Percentiles rank a stretch among this genome's conserved stretches.
Evolutionary conservation across 1,284 basidiomycete species (phyloP).

Genomic region (Tylopilus sp.): DNA sequence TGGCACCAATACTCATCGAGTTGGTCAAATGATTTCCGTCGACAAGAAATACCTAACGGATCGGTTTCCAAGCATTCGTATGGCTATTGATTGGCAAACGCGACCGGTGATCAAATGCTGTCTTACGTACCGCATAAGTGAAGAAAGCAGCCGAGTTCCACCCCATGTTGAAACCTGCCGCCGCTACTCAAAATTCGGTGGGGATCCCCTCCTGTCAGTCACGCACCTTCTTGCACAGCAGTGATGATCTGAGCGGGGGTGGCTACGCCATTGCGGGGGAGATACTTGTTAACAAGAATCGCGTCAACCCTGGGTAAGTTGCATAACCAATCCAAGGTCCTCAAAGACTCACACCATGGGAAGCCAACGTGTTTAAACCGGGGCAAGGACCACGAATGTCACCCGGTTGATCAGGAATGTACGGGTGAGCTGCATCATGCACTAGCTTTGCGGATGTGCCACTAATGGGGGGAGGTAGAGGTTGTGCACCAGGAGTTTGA

Average conservation of each 20-base stretch:
- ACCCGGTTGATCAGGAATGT: constrained; percentile 21
- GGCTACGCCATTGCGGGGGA: constrained; percentile 33
- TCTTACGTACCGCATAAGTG: constrained; percentile 35
- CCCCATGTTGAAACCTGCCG: constrained; percentile 41
- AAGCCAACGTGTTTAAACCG: constrained; percentile 59
- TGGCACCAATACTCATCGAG: constrained; percentile 40
- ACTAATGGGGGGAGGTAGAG: constrained; percentile 32
- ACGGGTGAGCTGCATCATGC: constrained; percentile 36
- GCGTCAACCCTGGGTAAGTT: not conserved
- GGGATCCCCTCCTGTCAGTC: not conserved
- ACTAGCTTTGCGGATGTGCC: constrained; percentile 41
- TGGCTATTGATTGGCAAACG: not conserved
- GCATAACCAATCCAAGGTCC: not conserved
- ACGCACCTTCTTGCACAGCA: constrained; percentile 34
- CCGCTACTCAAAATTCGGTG: not conserved
- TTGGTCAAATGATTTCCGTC: constrained; percentile 43
- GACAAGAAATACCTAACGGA: constrained; percentile 32
- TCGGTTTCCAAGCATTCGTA: not conserved
- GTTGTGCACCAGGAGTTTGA: constrained; percentile 37
- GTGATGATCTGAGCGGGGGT: constrained; percentile 39
- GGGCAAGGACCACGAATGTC: constrained; percentile 59
- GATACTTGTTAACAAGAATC: constrained; percentile 18
- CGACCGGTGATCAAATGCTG: not conserved
- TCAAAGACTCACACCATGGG: constrained; percentile 47
- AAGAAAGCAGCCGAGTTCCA: constrained; percentile 33